Percentiles rank a stretch among this genome's conserved stretches.
These are phyloP conservation scores for Phaseolus lunatus DNA, from an alignment of 306 rosid genomes.

Conservation along the genomic window DNA sequence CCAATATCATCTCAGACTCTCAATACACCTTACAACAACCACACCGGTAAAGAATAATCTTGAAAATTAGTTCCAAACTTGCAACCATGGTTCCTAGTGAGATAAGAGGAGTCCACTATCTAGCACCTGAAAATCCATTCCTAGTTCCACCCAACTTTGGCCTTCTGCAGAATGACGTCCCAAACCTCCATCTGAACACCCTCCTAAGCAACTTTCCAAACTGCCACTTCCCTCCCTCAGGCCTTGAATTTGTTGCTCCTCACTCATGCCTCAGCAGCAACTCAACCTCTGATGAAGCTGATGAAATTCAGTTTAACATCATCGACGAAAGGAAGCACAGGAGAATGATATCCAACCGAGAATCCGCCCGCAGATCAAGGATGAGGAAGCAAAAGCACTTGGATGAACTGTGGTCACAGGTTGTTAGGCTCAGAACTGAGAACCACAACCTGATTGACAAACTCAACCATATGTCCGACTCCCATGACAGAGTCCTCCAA, in stretches of 20 bases:
- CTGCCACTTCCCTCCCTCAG: slow-evolving; percentile 44
- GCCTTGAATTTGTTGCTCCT: slow-evolving; percentile 51
- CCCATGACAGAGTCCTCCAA: slow-evolving; percentile 61
- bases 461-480: slow-evolving; percentile 62
- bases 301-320: slow-evolving; percentile 62
- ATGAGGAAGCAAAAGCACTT: slow-evolving; percentile 89
- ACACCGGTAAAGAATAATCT: slow-evolving; percentile 29
- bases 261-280: slow-evolving; percentile 67
- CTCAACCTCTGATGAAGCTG: slow-evolving; percentile 85
- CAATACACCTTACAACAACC: slow-evolving; percentile 12
- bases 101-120: slow-evolving; percentile 58
- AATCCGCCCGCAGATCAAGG: slow-evolving; percentile 84
- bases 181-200: slow-evolving; percentile 44
- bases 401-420: slow-evolving; percentile 86
- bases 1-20: slow-evolving; percentile 31
- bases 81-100: slow-evolving; percentile 68
- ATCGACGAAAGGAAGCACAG: slow-evolving; percentile 79
- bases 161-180: slow-evolving; percentile 51
- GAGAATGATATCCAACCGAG: slow-evolving; percentile 87
- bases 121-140: slow-evolving; percentile 56
- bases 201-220: slow-evolving; percentile 52
- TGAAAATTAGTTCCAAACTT: not conserved
- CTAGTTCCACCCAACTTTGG: slow-evolving; percentile 45
- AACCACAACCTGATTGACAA: slow-evolving; percentile 65
- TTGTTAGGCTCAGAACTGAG: slow-evolving; percentile 70